Evolutionary conservation across 805 yeast genomes (phyloP).

Genomic region (Sugiyamaella floridensis): DNA sequence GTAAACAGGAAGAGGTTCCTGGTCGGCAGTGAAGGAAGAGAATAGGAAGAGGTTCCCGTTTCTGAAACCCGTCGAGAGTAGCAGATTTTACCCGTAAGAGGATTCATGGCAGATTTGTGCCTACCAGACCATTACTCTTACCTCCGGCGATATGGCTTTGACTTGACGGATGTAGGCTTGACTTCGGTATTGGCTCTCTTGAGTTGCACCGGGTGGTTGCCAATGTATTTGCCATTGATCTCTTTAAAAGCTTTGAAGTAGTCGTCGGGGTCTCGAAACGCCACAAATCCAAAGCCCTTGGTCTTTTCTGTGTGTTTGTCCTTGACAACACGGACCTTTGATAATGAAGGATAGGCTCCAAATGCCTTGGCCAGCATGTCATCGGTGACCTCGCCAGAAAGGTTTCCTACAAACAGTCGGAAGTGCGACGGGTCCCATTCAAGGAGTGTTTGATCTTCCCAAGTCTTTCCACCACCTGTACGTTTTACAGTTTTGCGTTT

Average conservation of each 20-base stretch:
- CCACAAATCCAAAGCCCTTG: slow-evolving; percentile 71
- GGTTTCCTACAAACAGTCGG: slow-evolving; percentile 66
- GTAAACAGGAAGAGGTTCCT: too few relatives aligned
- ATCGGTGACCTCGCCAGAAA: slow-evolving; percentile 62
- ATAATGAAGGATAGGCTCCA: slow-evolving; percentile 43
- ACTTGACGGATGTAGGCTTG: slow-evolving; percentile 2
- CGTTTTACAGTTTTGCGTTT: slow-evolving; percentile 35
- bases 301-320: slow-evolving; percentile 41
- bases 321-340: slow-evolving; percentile 53
- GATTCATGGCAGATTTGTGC: too few relatives aligned
- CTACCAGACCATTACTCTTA: too few relatives aligned
- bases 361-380: slow-evolving; percentile 51
- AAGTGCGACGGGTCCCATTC: slow-evolving; percentile 71
- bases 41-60: too few relatives aligned
- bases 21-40: too few relatives aligned
- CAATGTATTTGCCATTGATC: slow-evolving; percentile 70
- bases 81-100: too few relatives aligned
- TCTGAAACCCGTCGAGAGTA: too few relatives aligned
- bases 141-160: slow-evolving; percentile 6
- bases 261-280: slow-evolving; percentile 58
- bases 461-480: slow-evolving; percentile 40
- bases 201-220: slow-evolving; percentile 63
- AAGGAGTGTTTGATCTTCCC: slow-evolving; percentile 42
- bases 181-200: slow-evolving; percentile 45
- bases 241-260: slow-evolving; percentile 65